These are phyloP conservation scores for Thielaviopsis punctulata DNA, from an alignment of 2,329 filamentous ascomycete genomes.

Conservation along the genomic window DNA sequence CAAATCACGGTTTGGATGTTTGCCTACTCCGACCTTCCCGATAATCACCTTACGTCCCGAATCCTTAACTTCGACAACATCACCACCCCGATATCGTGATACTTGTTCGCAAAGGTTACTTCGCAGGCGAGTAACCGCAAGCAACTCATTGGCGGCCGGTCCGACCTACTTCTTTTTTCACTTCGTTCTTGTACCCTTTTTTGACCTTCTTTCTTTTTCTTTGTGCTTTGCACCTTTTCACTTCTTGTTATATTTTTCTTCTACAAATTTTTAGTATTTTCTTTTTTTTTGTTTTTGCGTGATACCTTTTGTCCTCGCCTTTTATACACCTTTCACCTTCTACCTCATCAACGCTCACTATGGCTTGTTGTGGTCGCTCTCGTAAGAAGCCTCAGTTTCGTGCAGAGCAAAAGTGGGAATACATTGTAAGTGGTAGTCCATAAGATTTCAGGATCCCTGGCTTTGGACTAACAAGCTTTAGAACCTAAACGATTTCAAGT, in stretches of 20 bases:
- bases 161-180: conserved; percentile 4
- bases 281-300: conserved; percentile 9
- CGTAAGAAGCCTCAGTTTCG: conserved; percentile 46
- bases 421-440: conserved; percentile 48
- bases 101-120: not conserved
- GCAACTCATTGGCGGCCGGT: conserved; percentile 7
- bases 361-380: conserved; percentile 49
- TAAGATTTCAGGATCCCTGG: not conserved
- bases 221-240: conserved; percentile 1
- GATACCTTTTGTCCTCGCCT: conserved; percentile 1
- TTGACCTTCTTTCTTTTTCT: no score
- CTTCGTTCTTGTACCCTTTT: conserved; percentile 1
- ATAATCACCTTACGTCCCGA: not conserved
- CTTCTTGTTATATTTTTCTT: conserved; percentile 10
- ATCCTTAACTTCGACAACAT: not conserved
- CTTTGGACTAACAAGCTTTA: not conserved
- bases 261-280: not conserved
- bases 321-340: conserved; percentile 2
- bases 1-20: not conserved
- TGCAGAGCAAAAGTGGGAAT: conserved; percentile 87
- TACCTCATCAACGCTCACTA: conserved; percentile 21
- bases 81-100: not conserved
- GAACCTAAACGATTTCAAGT: conserved; percentile 60
- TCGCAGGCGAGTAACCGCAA: conserved; percentile 13
- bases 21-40: not conserved